phyloP scores from a whole-genome alignment of 129 eudicot species.

The Scalesia atractyloides region DNA sequence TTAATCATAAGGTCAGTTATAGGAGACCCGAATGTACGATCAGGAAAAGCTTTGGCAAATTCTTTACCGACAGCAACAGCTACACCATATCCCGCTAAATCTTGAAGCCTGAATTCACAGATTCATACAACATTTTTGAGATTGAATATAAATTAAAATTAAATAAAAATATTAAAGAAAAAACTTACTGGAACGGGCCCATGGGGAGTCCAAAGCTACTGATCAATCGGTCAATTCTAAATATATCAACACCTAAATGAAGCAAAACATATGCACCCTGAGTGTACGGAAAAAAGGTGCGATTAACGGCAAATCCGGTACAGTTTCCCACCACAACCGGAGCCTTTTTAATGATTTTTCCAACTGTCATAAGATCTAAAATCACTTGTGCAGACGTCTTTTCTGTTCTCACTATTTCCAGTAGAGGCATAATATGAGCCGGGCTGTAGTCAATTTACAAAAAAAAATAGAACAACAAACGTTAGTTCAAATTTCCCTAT shows the following conservation, averaged over 20 bases:
- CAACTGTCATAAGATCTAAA: slow-evolving; percentile 88
- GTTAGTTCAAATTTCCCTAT: slow-evolving; percentile 16
- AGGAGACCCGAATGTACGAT: slow-evolving; percentile 72
- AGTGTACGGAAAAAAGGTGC: slow-evolving; percentile 86
- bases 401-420: slow-evolving; percentile 89
- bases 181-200: slow-evolving; percentile 96
- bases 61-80: slow-evolving; percentile 71
- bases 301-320: slow-evolving; percentile 91
- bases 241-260: slow-evolving; percentile 85
- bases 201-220: slow-evolving; percentile 85
- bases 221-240: slow-evolving; percentile 82
- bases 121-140: not conserved
- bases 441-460: slow-evolving; percentile 57
- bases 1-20: slow-evolving; percentile 67
- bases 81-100: slow-evolving; percentile 95
- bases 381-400: slow-evolving; percentile 95
- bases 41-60: slow-evolving; percentile 65
- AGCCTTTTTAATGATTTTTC: slow-evolving; percentile 75
- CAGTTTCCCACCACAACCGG: slow-evolving; percentile 98
- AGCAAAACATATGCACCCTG: slow-evolving; percentile 80
- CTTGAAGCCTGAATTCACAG: slow-evolving; percentile 72
- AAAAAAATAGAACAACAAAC: not conserved
- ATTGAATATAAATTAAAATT: not conserved
- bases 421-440: slow-evolving; percentile 93
- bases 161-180: not conserved